These are phyloP conservation scores for Candida sonorensis DNA, from an alignment of 805 yeast genomes.

Conservation along the genomic window DNA sequence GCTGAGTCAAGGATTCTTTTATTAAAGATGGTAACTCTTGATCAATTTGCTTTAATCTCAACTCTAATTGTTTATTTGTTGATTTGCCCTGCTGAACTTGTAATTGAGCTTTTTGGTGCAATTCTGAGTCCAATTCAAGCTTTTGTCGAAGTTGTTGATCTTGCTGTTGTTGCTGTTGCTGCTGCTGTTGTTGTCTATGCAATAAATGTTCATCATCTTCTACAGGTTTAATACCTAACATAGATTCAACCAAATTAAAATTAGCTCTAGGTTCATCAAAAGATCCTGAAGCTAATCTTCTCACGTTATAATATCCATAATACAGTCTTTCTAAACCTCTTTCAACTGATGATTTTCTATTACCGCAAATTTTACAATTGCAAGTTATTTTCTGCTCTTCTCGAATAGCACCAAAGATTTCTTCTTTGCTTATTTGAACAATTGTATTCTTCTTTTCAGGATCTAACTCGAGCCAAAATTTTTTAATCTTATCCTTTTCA, in stretches of 20 bases:
- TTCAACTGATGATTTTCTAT: slow-evolving; percentile 63
- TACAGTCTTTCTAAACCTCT: slow-evolving; percentile 71
- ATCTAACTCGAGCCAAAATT: slow-evolving; percentile 61
- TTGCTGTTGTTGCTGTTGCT: neutral
- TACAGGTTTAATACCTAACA: slow-evolving; percentile 17
- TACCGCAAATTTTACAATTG: slow-evolving; percentile 72
- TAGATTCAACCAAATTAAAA: slow-evolving; percentile 18
- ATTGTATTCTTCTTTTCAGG: slow-evolving; percentile 55
- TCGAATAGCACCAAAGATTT: slow-evolving; percentile 58
- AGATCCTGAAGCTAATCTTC: slow-evolving; percentile 26
- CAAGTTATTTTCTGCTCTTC: slow-evolving; percentile 55
- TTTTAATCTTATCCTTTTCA: slow-evolving; percentile 44
- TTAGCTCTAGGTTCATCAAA: slow-evolving; percentile 31
- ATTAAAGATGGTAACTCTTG: no score
- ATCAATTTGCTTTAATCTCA: no score
- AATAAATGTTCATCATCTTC: no score
- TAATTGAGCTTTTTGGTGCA: no score
- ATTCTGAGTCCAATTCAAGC: no score
- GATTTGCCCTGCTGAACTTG: no score
- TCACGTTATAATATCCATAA: slow-evolving; percentile 53
- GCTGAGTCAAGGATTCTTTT: no score
- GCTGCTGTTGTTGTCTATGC: slow-evolving; percentile 1
- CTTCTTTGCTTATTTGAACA: slow-evolving; percentile 59
- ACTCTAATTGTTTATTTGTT: no score
- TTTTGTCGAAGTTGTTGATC: slow-evolving; percentile 1